Base-by-base conservation (phyloP, 2,329 filamentous ascomycete species). In the Beauveria scarabaeidicola region DNA sequence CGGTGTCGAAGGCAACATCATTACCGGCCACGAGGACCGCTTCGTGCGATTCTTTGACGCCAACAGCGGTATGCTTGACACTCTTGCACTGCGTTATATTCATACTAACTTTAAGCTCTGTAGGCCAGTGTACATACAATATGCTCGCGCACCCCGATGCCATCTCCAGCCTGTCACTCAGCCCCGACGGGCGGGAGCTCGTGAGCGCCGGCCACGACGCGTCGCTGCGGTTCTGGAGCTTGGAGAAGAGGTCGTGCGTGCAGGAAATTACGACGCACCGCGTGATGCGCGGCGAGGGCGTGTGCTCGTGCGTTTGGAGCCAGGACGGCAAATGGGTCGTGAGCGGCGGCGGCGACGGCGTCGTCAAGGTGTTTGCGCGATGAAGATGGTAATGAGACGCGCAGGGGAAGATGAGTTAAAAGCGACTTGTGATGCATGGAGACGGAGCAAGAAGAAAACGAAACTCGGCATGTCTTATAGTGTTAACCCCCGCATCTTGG, bases 1-100 rank as follows among this genome's bases (percentile, higher is more conserved):
- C 60, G 89, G 89, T 38, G 86, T 96, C 1, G 92, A 97, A 73
- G 94, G 94, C 13, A 90, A 95, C 23, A 89, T 99, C 61, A 97
- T 99, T 64, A 95, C 90, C 63, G 94, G 94, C 64, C 93, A 99
- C 70, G 94, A 99, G 77, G 94, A 99, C 75, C 87, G 90, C 66
- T 97, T 91, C 69, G 91, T 99, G 66, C 83, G 93, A 65, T 96
- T 99, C 80, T 99, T 96, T 72, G 94, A 99, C 78, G 94, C 94
- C 63, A 97, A 99, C 71, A 96, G 91, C 75, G 94, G 94, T 97
- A 88, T 75, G 90, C 84, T 46, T 38, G 44, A 50, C 29, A 9
- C 6, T 21, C 5, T 47, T 4, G 15, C 19, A 43, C 41, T 62
- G 48, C 40, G 19, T 8, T 10, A 2, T 23, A 7, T 3, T 27